Base-by-base conservation (phyloP, 2,329 filamentous ascomycete species). In the Aureobasidium mangrovei region DNA sequence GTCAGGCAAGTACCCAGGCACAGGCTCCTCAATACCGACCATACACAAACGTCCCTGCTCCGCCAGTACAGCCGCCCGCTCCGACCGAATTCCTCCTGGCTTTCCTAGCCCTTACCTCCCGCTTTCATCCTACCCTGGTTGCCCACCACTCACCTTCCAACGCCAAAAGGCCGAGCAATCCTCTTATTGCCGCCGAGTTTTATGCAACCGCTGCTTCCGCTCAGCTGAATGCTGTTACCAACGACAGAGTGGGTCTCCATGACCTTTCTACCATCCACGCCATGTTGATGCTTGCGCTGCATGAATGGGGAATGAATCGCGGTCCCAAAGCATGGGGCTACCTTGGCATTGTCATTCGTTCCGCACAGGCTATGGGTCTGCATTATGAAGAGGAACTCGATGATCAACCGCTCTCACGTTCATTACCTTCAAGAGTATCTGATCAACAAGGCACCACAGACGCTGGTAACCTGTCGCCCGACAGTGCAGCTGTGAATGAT, bases 201-300 rank as follows among this genome's bases (percentile, higher is more conserved):
- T 86, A 85, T 65, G 82, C 82, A 9, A 72, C 77, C 7, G 77
- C 79, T 6, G 75, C 85, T 9, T 74, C 73, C 57, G 71, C 75
- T 69, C 59, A 75, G 65, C 60, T 81, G 74, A 29, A 71, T 77
- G 41, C 78, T 71, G 32, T 74, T 70, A 42, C 64, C 74, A 60
- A 74, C 70, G 61, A 74, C 67, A 45, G 72, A 70, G 45, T 74
- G 12, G 69, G 69, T 3, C 59, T 80, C 61, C 76, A 79, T 4
- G 81, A 79, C 1, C 71, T 87, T 3, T 81, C 86, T 57, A 76
- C 81, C 12, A 80, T 82, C 0, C 84, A 88, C 60, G 82, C 83
- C 0, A 76, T 83, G 43, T 72, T 88, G 7, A 87, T 88, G 83
- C 73, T 89, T 6, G 82, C 79, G 1, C 71, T 86, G 8, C 85